These are phyloP conservation scores for Verticillium alfalfae DNA, from an alignment of 2,329 filamentous ascomycete genomes.

Conservation along the genomic window DNA sequence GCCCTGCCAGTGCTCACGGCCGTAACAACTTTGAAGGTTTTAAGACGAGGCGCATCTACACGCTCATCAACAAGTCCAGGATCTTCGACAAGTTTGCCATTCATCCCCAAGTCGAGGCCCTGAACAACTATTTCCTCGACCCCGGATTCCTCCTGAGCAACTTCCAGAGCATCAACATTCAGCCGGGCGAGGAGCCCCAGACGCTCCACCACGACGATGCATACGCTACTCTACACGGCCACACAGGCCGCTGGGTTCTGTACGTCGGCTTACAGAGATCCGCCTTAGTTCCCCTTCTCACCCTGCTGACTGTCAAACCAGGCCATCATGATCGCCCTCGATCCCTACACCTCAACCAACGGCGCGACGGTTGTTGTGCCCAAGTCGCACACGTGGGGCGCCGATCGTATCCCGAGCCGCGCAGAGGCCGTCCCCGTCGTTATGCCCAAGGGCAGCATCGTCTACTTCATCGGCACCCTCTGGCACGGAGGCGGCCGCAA, in stretches of 20 bases:
- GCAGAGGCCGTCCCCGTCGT: conserved; percentile 23
- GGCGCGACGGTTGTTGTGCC: conserved; percentile 28
- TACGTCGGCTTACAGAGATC: conserved; percentile 6
- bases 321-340: conserved; percentile 22
- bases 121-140: conserved; percentile 34
- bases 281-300: not conserved
- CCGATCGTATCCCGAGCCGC: conserved; percentile 13
- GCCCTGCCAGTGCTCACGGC: conserved; percentile 10
- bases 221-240: conserved; percentile 23
- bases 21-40: conserved; percentile 30
- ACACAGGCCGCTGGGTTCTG: conserved; percentile 22
- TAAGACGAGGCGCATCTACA: conserved; percentile 29
- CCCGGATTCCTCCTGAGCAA: conserved; percentile 25
- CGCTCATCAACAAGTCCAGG: conserved; percentile 29
- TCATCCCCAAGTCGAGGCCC: conserved; percentile 24
- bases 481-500: conserved; percentile 33
- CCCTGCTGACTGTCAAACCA: conserved; percentile 1
- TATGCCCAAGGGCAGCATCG: conserved; percentile 27
- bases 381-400: conserved; percentile 26
- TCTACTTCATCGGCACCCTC: conserved; percentile 26
- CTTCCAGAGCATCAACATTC: conserved; percentile 30
- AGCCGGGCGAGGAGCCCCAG: conserved; percentile 29
- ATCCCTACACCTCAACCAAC: conserved; percentile 23
- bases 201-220: conserved; percentile 26
- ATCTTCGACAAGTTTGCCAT: conserved; percentile 29